Base-by-base conservation (phyloP, 1,284 basidiomycete genomes). In the Bondarzewia mesenterica region DNA sequence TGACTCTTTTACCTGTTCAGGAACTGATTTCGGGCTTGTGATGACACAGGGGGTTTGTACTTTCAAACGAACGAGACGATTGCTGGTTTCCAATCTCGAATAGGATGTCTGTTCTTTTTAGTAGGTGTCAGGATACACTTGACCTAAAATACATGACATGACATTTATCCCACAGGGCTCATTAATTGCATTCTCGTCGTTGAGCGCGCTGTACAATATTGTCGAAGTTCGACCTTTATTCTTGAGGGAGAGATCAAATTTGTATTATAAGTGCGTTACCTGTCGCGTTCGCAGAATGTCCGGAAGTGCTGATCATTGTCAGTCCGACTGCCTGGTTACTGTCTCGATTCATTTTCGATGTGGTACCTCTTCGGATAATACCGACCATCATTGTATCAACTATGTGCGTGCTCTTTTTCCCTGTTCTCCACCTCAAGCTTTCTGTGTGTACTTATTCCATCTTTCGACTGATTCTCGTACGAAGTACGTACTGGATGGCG, bases 401-500 rank as follows among this genome's bases (percentile, higher is more conserved):
- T 0, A 85, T 92, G 85, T 89, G 57, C 59, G 75, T 59, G 8
- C n/a, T 26, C 18, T 23, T 39, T 29, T n/a, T n/a, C n/a, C n/a
- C n/a, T n/a, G n/a, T n/a, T n/a, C n/a, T n/a, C n/a, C n/a, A n/a
- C n/a, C n/a, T n/a, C n/a, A n/a, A n/a, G n/a, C n/a, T n/a, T n/a
- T n/a, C n/a, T n/a, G n/a, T n/a, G n/a, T n/a, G n/a, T n/a, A n/a
- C n/a, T n/a, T n/a, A n/a, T n/a, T n/a, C n/a, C n/a, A n/a, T n/a
- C n/a, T n/a, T n/a, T n/a, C n/a, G n/a, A n/a, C n/a, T n/a, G n/a
- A n/a, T n/a, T n/a, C n/a, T n/a, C n/a, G n/a, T n/a, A n/a, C n/a
- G n/a, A 50, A 88, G 85, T 48, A 85, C 84, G 14, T 91, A 94
- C 60, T 95, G 89, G 85, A 91, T 95, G 92, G 89, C 91, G 12